Percentiles rank a stretch among this genome's conserved stretches.
These are phyloP conservation scores for Microbotryum violaceum DNA, from an alignment of 1,284 basidiomycete genomes.

Conservation along the genomic window DNA sequence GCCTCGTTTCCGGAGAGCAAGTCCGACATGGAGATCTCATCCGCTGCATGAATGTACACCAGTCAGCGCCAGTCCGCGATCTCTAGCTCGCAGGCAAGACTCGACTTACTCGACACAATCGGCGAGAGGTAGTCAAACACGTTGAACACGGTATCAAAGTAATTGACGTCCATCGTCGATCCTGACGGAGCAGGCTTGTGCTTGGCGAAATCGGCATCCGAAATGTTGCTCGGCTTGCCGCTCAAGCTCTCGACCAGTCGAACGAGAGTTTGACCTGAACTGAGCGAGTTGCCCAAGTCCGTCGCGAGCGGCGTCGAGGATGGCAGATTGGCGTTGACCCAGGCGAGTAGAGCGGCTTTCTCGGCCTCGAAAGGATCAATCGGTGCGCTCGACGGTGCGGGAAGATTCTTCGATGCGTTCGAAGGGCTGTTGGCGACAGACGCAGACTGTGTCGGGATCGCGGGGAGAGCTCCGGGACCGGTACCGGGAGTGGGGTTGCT, in stretches of 20 bases:
- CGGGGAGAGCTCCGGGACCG: too few relatives aligned
- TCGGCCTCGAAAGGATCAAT: too few relatives aligned
- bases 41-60: slow-evolving; percentile 48
- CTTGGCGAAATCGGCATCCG: slow-evolving; percentile 24
- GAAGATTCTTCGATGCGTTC: too few relatives aligned
- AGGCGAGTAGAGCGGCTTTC: slow-evolving; percentile 56
- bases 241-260: slow-evolving; percentile 43
- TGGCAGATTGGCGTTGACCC: slow-evolving; percentile 78
- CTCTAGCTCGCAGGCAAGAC: not conserved
- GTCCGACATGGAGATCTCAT: slow-evolving; percentile 81
- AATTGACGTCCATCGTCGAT: slow-evolving; percentile 32
- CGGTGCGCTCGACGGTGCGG: too few relatives aligned
- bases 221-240: slow-evolving; percentile 31
- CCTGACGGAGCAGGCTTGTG: slow-evolving; percentile 23
- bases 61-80: not conserved
- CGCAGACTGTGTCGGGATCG: too few relatives aligned
- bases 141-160: slow-evolving; percentile 78
- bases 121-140: slow-evolving; percentile 28
- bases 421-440: too few relatives aligned
- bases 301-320: slow-evolving; percentile 54
- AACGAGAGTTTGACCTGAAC: slow-evolving; percentile 48
- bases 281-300: slow-evolving; percentile 46
- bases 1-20: slow-evolving; percentile 67
- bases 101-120: slow-evolving; percentile 17
- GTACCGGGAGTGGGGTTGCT: too few relatives aligned